Conservation (phyloP, 345 rosid species). For the Nephelium lappaceum region DNA sequence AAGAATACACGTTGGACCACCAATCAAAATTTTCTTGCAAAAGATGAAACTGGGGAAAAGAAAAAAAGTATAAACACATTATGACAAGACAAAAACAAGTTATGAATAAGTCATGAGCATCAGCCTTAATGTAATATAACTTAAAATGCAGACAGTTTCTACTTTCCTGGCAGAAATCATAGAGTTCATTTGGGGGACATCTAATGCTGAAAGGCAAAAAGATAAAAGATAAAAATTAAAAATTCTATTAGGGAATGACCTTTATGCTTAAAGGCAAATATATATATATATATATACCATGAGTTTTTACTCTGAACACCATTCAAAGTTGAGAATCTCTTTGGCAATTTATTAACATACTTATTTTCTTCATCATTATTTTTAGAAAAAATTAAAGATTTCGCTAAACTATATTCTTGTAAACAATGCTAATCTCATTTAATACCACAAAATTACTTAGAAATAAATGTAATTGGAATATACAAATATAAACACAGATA, state of each 20-base stretch:
- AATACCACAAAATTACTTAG: neutral
- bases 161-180: too few species aligned
- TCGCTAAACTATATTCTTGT: neutral
- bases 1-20: too few species aligned
- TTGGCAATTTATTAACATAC: neutral
- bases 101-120: too few species aligned
- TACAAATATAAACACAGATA: neutral
- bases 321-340: neutral
- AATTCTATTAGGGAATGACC: neutral
- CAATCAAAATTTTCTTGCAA: too few species aligned
- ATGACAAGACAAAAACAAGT: too few species aligned
- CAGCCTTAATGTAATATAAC: too few species aligned
- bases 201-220: too few species aligned
- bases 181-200: too few species aligned
- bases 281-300: neutral
- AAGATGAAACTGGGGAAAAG: too few species aligned
- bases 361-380: neutral
- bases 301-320: neutral
- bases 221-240: too few species aligned
- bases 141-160: too few species aligned
- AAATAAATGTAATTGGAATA: neutral
- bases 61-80: too few species aligned
- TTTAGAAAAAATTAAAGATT: neutral
- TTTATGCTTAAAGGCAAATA: neutral
- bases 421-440: neutral